Base-by-base conservation (phyloP, 1,284 basidiomycete species). In the Naganishia liquefaciens region DNA sequence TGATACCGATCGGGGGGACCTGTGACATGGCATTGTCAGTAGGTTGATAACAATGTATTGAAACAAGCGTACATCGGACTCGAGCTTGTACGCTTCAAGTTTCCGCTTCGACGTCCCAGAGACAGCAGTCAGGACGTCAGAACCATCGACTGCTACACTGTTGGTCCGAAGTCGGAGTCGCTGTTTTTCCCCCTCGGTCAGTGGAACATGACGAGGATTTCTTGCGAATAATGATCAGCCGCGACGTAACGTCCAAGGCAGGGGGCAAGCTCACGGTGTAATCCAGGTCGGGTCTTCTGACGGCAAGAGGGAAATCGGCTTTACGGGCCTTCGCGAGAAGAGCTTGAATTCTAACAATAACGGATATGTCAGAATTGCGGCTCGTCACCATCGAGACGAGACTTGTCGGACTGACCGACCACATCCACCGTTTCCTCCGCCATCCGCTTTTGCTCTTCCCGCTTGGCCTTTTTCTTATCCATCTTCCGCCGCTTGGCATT, bases 381-480 rank as follows among this genome's bases (percentile, higher is more conserved):
- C 11, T 33, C 33, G 5, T 0, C 0, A 33, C 33, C 6, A 11
- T 33, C 33, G 33, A 33, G 19, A 30, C 9, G 11, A 42, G n/a
- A n/a, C n/a, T 15, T 2, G 43, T 5, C 10, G n/a, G 21, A 55
- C 53, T n/a, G 25, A 64, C 62, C 62, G 28, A 64, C 62, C 3
- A 47, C 33, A 33, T 50, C 57, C 9, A 60, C 57, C 57, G 15
- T 19, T 37, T 60, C 57, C 33, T 54, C 44, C n/a, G 62, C 52
- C 19, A 7, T 13, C 37, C 6, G 23, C 33, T 51, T 54, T n/a
- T 51, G 44, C 28, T 64, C 62, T 54, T 64, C 62, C 53, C 54
- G n/a, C 27, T 64, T 64, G 33, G 54, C 42, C 37, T 49, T 55
- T 13, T 64, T 64, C 53, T 64, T 64, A 57, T 64, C 62, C 62